These are phyloP conservation scores for Gossypium schwendimanii DNA, from an alignment of 441 rosid genomes.

Conservation along the genomic window DNA sequence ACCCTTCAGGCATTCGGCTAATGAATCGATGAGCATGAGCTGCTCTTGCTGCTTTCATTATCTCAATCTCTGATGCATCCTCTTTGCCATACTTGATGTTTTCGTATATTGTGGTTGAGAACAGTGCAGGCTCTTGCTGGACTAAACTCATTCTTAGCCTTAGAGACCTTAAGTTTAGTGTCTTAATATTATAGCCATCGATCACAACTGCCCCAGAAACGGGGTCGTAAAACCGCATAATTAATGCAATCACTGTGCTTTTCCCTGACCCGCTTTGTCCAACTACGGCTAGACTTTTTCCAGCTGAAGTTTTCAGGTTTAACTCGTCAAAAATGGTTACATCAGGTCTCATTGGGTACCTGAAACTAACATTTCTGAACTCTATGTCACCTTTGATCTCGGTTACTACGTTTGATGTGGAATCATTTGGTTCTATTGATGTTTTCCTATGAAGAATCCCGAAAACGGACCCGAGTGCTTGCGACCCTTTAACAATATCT, in stretches of 20 bases:
- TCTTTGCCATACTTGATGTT: conserved; percentile 69
- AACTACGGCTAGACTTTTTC: conserved; percentile 65
- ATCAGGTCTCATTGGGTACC: conserved; percentile 65
- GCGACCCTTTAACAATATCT: conserved; percentile 76
- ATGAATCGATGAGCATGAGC: conserved; percentile 77
- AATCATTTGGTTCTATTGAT: conserved; percentile 35
- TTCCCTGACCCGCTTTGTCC: conserved; percentile 88
- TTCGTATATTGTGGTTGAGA: conserved; percentile 61
- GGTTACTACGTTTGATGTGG: conserved; percentile 29
- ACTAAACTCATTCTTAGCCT: conserved; percentile 59
- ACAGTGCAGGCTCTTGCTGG: conserved; percentile 78
- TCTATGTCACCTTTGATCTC: conserved; percentile 51
- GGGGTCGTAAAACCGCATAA: conserved; percentile 69
- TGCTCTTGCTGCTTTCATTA: conserved; percentile 58
- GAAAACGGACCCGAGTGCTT: conserved; percentile 66
- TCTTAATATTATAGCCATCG: conserved; percentile 53
- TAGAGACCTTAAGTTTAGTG: conserved; percentile 55
- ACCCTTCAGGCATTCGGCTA: conserved; percentile 64
- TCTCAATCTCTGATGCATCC: conserved; percentile 59
- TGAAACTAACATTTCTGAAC: conserved; percentile 49
- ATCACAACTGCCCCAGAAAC: conserved; percentile 40
- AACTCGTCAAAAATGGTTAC: conserved; percentile 42
- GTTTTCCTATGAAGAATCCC: conserved; percentile 52
- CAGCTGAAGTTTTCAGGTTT: conserved; percentile 39
- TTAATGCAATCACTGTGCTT: conserved; percentile 60